phyloP scores from a whole-genome alignment of 108 stramenopile species.

The Mediolabrus comicus region DNA sequence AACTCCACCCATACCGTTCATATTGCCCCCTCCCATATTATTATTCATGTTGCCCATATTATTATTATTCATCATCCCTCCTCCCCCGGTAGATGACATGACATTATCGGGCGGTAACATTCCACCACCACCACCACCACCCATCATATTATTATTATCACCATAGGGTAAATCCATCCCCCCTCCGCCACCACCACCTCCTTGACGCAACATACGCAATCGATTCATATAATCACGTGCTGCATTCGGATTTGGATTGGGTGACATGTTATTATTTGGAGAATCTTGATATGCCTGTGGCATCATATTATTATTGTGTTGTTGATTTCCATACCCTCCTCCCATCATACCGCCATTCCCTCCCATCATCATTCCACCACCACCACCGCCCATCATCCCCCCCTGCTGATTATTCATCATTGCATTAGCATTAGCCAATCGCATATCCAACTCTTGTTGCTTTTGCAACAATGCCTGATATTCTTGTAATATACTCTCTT shows the following conservation, averaged over 20 bases:
- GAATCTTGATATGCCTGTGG: neutral
- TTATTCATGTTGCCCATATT: conserved; percentile 1
- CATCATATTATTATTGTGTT: neutral
- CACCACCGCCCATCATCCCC: neutral
- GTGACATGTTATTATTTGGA: neutral
- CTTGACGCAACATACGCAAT: conserved; percentile 31
- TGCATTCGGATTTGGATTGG: conserved; percentile 26
- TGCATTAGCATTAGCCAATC: neutral
- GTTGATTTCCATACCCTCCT: conserved; percentile 2
- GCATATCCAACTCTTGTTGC: conserved; percentile 32
- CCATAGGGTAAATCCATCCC: neutral
- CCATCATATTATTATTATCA: neutral
- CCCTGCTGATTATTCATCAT: conserved; percentile 15
- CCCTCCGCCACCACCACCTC: neutral
- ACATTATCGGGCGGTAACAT: conserved; percentile 10
- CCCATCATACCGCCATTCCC: conserved; percentile 5
- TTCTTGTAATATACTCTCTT: conserved; percentile 30
- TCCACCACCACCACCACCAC: too few species aligned
- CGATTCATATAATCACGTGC: conserved; percentile 35
- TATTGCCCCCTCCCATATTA: neutral
- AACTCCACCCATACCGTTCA: neutral
- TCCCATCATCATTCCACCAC: conserved; percentile 7
- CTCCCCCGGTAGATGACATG: neutral
- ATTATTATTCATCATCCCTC: conserved; percentile 5
- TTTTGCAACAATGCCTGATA: conserved; percentile 44